Base-by-base conservation (phyloP, 2,329 filamentous ascomycete genomes). In the Xylaria sp. region DNA sequence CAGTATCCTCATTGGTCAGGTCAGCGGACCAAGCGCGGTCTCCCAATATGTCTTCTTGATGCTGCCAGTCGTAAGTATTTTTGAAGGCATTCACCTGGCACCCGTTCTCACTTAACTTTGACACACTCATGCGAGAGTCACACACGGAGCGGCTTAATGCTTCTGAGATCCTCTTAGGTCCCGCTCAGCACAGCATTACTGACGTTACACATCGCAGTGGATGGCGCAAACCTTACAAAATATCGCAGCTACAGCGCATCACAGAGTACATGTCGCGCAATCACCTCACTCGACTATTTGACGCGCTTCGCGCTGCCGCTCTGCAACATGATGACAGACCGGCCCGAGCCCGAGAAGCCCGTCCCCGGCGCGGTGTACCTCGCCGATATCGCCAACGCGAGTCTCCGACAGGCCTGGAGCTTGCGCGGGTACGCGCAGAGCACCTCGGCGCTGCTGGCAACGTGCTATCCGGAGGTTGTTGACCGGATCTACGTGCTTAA, bases 1-100 rank as follows among this genome's bases (percentile, higher is more conserved):
- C 46, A 64, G 61, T 64, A 64, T 52, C 61, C 61, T 17, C 52
- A 57, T 43, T 64, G 61, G 61, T 53, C 57, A n/a, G 61, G 61
- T 11, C 61, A 61, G 17, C 40, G 57, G 23, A 61, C 52, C 3
- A 64, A 64, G 57, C 19, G 23, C 3, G 61, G 61, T 8, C 53
- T 57, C 17, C 61, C 61, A 23, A 61, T 64, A 57, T 64, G 61
- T 17, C 54, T 45, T 6, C 47, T 64, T 21, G 61, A 64, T 17
- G 40, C 37, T 12, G 57, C 52, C 15, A 43, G 56, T 14, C 31
- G 60, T 63, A 31, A 54, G 60, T 51, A 19, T 19, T 19, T 28
- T 11, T 9, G 2, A 11, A 3, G 8, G 11, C 11, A 33, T 37
- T 17, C 7, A 3, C 11, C 35, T 1, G 33, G 21, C 12, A n/a